Evolutionary conservation across 805 yeast genomes (phyloP).

Genomic region (Wickerhamiella sergipiensis): DNA sequence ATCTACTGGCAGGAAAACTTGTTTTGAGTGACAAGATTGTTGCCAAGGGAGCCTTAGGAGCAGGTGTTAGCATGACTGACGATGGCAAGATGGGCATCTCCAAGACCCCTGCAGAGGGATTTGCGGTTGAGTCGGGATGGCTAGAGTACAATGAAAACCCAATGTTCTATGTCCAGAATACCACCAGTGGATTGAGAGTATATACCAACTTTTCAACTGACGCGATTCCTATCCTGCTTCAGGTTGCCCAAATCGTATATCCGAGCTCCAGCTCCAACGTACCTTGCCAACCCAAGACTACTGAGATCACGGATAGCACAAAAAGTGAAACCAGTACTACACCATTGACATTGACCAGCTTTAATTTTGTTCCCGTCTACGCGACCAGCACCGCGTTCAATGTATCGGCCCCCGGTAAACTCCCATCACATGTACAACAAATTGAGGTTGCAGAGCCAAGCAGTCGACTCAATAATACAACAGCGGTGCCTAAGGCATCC

Average conservation of each 20-base stretch:
- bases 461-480: too few relatives aligned
- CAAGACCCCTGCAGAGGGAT: constrained; percentile 2
- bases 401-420: too few relatives aligned
- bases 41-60: constrained; percentile 10
- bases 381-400: too few relatives aligned
- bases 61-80: constrained; percentile 9
- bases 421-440: too few relatives aligned
- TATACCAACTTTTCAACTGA: constrained; percentile 7
- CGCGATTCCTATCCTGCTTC: constrained; percentile 8
- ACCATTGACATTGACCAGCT: too few relatives aligned
- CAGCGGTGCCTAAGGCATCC: too few relatives aligned
- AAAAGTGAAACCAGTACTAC: too few relatives aligned
- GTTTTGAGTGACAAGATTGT: constrained; percentile 12
- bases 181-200: constrained; percentile 5
- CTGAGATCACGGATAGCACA: not conserved
- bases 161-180: constrained; percentile 6
- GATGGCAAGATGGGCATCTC: constrained; percentile 9
- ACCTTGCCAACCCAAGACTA: not conserved
- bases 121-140: constrained; percentile 11
- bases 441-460: too few relatives aligned
- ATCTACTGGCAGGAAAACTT: constrained; percentile 6
- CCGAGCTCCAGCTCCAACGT: not conserved
- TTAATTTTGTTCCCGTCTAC: too few relatives aligned
- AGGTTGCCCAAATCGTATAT: constrained; percentile 11
- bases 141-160: constrained; percentile 9